A percentile compares a stretch with the other conserved stretches of the same genome.
These are phyloP conservation scores for Eucalyptus cloeziana DNA, from an alignment of 345 rosid species.

Conservation along the genomic window DNA sequence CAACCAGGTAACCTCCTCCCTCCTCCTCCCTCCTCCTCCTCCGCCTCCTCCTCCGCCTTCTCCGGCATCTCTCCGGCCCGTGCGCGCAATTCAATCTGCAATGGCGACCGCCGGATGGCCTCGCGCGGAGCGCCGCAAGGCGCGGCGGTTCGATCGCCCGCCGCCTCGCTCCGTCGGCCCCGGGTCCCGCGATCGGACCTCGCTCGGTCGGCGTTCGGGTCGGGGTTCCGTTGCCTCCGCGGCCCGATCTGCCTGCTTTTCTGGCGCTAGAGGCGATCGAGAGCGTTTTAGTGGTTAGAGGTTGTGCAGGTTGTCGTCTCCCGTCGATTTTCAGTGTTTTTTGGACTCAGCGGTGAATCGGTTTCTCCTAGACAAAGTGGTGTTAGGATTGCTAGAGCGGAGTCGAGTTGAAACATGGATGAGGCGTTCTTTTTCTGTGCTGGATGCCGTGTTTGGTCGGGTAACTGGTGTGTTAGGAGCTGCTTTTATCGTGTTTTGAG, in stretches of 20 bases:
- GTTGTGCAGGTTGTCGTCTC: not conserved
- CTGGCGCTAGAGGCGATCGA: not conserved
- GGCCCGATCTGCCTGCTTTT: not conserved
- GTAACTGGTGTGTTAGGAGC: not conserved
- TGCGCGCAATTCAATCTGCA: not conserved
- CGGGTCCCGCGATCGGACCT: not conserved
- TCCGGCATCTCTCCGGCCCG: not conserved
- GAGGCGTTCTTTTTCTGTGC: not conserved
- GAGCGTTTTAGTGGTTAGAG: not conserved
- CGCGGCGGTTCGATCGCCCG: not conserved
- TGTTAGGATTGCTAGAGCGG: not conserved
- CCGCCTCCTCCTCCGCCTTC: not conserved
- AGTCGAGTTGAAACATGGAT: not conserved
- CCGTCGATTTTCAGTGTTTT: not conserved
- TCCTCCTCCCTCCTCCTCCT: not conserved
- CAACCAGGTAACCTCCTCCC: not conserved
- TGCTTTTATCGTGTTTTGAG: not conserved
- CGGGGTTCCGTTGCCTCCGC: not conserved
- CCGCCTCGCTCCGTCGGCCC: not conserved
- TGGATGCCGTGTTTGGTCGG: not conserved
- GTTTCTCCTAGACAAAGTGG: not conserved
- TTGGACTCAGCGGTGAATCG: not conserved
- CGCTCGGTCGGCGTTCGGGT: not conserved
- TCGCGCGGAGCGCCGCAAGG: not conserved
- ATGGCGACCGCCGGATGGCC: not conserved